phyloP scores from a whole-genome alignment of 73 alveolate species.

The Paramecium octaurelia region DNA sequence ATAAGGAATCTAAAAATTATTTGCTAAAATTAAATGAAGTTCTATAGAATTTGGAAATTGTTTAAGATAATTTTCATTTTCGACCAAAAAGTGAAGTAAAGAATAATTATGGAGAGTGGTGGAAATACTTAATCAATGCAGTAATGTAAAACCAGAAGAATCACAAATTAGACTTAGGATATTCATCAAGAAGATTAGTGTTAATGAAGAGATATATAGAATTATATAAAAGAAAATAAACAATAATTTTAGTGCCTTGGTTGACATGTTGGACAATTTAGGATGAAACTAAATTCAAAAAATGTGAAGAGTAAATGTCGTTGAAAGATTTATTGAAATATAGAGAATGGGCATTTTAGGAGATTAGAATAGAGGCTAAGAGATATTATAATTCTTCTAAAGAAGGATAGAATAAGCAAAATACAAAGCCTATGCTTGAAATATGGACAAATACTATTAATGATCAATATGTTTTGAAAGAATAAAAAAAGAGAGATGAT shows the following conservation, averaged over 20 bases:
- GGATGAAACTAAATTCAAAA: conserved; percentile 21
- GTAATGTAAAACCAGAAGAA: conserved; percentile 22
- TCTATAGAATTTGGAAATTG: neutral
- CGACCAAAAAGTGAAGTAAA: conserved; percentile 1
- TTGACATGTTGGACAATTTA: conserved; percentile 17
- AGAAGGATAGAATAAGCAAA: neutral
- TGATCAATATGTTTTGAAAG: neutral
- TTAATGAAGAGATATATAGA: conserved; percentile 44
- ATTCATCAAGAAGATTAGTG: conserved; percentile 25
- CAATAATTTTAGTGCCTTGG: conserved; percentile 47
- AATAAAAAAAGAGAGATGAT: neutral
- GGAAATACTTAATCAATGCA: conserved; percentile 47
- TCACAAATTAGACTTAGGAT: conserved; percentile 38
- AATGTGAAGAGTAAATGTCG: conserved; percentile 3
- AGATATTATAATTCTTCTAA: conserved; percentile 41
- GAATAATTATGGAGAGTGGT: conserved; percentile 38
- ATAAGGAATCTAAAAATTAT: conserved; percentile 29
- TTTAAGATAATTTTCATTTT: conserved; percentile 32
- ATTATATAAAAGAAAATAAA: conserved; percentile 27
- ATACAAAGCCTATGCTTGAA: conserved; percentile 1
- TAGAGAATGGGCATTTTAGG: conserved; percentile 47
- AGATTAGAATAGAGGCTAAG: conserved; percentile 36
- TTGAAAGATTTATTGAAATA: conserved; percentile 35
- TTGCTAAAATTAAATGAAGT: conserved; percentile 20
- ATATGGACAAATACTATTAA: conserved; percentile 30